Percentiles rank a stretch among this genome's conserved stretches.
Conservation (phyloP, 495 filamentous ascomycete genomes). For the Chaetomium fimeti region DNA sequence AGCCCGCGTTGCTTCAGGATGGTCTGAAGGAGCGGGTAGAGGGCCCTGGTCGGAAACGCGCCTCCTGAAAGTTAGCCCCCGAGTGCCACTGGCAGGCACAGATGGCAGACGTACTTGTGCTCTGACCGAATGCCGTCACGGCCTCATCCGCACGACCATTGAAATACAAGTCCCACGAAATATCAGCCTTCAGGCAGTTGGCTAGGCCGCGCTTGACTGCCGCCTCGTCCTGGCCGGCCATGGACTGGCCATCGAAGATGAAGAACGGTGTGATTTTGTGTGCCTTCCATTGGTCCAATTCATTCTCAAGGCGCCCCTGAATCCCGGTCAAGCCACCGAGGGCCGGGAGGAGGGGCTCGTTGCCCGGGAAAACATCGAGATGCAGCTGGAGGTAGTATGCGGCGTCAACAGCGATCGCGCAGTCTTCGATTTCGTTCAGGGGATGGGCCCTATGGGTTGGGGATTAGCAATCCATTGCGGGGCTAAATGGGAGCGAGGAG, state of each 20-base stretch:
- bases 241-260: slow-evolving; percentile 83
- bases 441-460: slow-evolving; percentile 34
- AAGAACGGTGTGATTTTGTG: slow-evolving; percentile 70
- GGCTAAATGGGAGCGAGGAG: background rate
- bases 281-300: slow-evolving; percentile 66
- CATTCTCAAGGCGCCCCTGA: slow-evolving; percentile 64
- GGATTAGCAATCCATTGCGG: slow-evolving; percentile 8
- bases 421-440: slow-evolving; percentile 59
- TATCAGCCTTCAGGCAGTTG: slow-evolving; percentile 51
- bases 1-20: slow-evolving; percentile 67
- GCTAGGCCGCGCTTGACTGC: slow-evolving; percentile 45
- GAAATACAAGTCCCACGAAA: slow-evolving; percentile 86
- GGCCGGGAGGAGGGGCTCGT: slow-evolving; percentile 84
- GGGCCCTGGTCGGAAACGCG: slow-evolving; percentile 56
- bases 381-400: slow-evolving; percentile 79
- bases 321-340: slow-evolving; percentile 86
- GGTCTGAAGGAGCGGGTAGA: slow-evolving; percentile 72
- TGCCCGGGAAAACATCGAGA: slow-evolving; percentile 61
- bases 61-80: slow-evolving; percentile 43
- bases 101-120: slow-evolving; percentile 60
- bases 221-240: slow-evolving; percentile 65
- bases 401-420: slow-evolving; percentile 81
- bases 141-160: slow-evolving; percentile 73
- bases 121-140: slow-evolving; percentile 71
- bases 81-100: background rate